phyloP scores from a whole-genome alignment of 768 basidiomycete species.

The Leccinum obscurum region DNA sequence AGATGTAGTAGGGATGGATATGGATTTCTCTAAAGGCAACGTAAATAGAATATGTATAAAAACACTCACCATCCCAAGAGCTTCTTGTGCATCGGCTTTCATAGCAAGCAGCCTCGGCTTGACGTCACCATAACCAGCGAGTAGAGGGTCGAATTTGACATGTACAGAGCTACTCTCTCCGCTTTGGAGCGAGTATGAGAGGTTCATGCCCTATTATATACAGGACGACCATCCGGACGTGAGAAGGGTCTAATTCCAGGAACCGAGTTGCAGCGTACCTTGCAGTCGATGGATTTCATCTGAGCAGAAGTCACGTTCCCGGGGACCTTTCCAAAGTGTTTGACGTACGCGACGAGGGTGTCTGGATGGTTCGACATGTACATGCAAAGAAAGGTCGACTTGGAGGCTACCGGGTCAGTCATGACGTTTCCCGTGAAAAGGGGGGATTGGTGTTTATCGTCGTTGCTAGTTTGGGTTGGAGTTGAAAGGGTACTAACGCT shows the following conservation, averaged over 20 bases:
- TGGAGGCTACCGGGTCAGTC: slow-evolving; percentile 74
- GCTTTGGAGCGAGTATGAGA: slow-evolving; percentile 58
- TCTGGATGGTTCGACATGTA: slow-evolving; percentile 87
- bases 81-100: slow-evolving; percentile 79
- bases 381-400: slow-evolving; percentile 74
- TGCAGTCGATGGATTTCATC: slow-evolving; percentile 69
- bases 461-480: neutral
- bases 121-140: slow-evolving; percentile 76
- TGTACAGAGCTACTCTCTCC: slow-evolving; percentile 46
- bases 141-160: slow-evolving; percentile 68
- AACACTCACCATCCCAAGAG: slow-evolving; percentile 69
- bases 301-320: slow-evolving; percentile 56
- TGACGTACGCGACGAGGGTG: slow-evolving; percentile 81
- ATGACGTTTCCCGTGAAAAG: slow-evolving; percentile 31
- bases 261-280: slow-evolving; percentile 41
- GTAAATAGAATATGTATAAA: neutral
- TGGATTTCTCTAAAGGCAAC: neutral
- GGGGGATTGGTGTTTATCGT: neutral
- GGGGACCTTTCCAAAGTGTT: slow-evolving; percentile 69
- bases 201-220: slow-evolving; percentile 58
- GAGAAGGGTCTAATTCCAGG: neutral
- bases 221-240: neutral
- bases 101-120: slow-evolving; percentile 77
- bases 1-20: neutral
- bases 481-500: no score